Evolutionary conservation across 2,329 filamentous ascomycete species (phyloP), one percentile per base, ranked within the genome.

Genomic region (Trichothecium roseum): DNA sequence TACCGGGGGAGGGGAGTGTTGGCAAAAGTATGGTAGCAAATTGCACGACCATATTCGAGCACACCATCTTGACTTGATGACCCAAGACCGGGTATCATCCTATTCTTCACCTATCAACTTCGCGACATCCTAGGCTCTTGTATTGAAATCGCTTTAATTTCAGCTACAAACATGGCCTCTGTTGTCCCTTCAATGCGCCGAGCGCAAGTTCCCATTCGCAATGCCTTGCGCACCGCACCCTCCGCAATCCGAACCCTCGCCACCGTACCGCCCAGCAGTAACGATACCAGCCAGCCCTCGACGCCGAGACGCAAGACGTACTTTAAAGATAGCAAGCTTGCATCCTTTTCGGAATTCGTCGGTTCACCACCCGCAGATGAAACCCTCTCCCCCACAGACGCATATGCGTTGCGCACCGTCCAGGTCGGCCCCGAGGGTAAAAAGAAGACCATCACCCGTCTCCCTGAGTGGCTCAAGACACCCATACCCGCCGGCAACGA

Each of bases 381-480:
- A 40, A 49, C 69, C 4, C 54, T 78, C 5, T 47, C 69, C 1
- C 48, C 63, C 6, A 54, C 62, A 43, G 75, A 80, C 36, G 73
- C 74, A 5, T 77, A 76, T 54, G 64, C 68, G 37, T 63, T 79
- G 29, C 67, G 69, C 45, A 81, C 76, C 28, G 76, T 72, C 45
- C 66, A 78, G 52, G 76, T 81, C 47, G 76, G 76, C 27, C 76
- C 76, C 15, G 68, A 66, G 18, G 74, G 74, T 40, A 73, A 68
- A 55, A 74, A 76, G 55, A 68, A 65, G 45, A 78, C 74, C 46
- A 74, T 81, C 48, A 81, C 76, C 12, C 78, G 91, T 32, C 68
- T 98, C 33, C 91, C 91, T 15, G 74, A 81, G 46, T 98, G 91
- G 91, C 75, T 98, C 43, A 95, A 96, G 70, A 98, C 89, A 16